phyloP scores from a whole-genome alignment of 345 rosid species.

The Eucalyptus erythrocorys region DNA sequence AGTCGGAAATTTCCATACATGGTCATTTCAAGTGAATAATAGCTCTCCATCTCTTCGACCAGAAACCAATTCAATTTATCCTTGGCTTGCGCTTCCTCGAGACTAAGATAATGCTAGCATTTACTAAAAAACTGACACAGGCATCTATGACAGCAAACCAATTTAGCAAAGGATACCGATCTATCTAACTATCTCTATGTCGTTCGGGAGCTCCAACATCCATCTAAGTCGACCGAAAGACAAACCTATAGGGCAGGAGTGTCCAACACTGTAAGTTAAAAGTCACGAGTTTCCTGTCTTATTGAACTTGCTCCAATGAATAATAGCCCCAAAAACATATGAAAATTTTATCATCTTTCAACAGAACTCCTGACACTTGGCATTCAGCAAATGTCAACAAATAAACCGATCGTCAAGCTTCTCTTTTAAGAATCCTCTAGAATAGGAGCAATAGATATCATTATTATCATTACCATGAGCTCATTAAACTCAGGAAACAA shows the following conservation, averaged over 20 bases:
- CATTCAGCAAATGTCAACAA: not conserved
- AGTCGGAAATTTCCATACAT: too few relatives aligned
- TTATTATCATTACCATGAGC: not conserved
- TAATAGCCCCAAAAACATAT: not conserved
- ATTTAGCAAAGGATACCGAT: slow-evolving; percentile 48
- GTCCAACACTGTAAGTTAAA: not conserved
- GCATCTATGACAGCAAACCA: too few relatives aligned
- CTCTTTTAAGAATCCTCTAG: not conserved
- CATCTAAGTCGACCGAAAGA: slow-evolving; percentile 33
- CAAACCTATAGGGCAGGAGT: not conserved
- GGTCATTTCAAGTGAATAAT: too few relatives aligned
- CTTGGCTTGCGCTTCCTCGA: too few relatives aligned
- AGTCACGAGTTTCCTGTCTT: not conserved
- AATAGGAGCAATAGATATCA: not conserved
- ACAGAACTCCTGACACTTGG: not conserved
- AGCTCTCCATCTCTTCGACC: too few relatives aligned
- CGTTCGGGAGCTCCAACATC: slow-evolving; percentile 31
- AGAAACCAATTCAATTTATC: too few relatives aligned
- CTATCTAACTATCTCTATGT: slow-evolving; percentile 15
- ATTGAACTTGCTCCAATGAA: not conserved
- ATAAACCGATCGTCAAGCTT: not conserved
- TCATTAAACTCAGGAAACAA: not conserved
- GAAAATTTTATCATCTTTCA: too few relatives aligned
- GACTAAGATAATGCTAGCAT: too few relatives aligned
- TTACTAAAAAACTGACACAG: too few relatives aligned